Evolutionary conservation across 768 basidiomycete species (phyloP).

Genomic region (Tylopilus plumbeoviolaceoides): DNA sequence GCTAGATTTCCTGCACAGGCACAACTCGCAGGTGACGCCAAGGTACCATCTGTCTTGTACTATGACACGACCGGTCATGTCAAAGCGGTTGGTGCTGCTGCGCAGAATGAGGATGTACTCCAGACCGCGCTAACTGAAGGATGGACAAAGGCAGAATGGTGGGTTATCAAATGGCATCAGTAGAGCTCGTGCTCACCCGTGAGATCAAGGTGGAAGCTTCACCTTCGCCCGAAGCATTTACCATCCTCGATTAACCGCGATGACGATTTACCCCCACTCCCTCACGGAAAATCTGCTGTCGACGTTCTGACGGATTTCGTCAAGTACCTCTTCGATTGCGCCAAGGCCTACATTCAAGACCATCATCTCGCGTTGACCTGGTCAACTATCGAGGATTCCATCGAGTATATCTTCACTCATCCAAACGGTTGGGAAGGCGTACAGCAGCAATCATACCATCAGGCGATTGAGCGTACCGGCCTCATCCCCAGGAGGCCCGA

Average conservation of each 20-base stretch:
- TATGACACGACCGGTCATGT: background rate
- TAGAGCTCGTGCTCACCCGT: background rate
- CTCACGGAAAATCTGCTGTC: background rate
- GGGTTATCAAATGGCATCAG: background rate
- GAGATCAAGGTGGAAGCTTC: background rate
- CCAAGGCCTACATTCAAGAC: background rate
- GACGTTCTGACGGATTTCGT: background rate
- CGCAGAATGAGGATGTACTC: background rate
- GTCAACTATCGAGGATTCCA: conserved; percentile 2
- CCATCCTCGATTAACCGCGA: background rate
- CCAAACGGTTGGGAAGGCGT: conserved; percentile 13
- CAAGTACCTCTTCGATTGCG: background rate
- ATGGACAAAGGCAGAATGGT: conserved; percentile 1
- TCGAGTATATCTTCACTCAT: conserved; percentile 19
- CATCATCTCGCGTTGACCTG: background rate
- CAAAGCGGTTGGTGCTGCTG: background rate
- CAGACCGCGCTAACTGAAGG: background rate
- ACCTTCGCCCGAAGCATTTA: background rate
- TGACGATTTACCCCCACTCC: background rate
- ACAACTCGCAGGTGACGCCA: background rate
- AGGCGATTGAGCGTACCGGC: background rate
- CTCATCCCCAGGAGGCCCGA: conserved; percentile 12
- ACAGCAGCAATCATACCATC: conserved; percentile 16
- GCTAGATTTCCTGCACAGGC: conserved; percentile 33
- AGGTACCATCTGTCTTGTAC: background rate